phyloP scores from a whole-genome alignment of 2,329 filamentous ascomycete species.

The Amesomyces nigricolor region DNA sequence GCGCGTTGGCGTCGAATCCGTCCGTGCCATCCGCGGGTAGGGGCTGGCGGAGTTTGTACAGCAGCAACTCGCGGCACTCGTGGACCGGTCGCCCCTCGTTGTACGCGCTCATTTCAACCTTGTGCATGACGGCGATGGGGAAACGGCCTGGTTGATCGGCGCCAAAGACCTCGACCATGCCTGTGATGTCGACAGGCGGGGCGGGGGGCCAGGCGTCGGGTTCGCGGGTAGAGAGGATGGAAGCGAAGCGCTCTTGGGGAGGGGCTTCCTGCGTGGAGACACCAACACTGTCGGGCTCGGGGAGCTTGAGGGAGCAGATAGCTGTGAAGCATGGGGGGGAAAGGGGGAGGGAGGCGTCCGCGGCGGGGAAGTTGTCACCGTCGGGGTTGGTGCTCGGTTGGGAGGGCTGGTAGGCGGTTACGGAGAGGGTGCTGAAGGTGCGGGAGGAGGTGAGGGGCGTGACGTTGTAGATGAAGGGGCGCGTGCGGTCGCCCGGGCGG shows the following conservation, averaged over 20 bases:
- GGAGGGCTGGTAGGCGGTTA: conserved; percentile 44
- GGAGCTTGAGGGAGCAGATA: conserved; percentile 47
- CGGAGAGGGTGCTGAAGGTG: conserved; percentile 45
- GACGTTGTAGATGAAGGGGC: conserved; percentile 50
- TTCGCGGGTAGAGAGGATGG: conserved; percentile 35
- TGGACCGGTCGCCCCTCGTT: conserved; percentile 39
- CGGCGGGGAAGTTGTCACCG: conserved; percentile 34
- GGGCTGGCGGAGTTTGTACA: conserved; percentile 45
- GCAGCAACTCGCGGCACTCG: conserved; percentile 43
- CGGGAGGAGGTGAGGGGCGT: conserved; percentile 40
- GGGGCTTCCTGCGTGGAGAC: conserved; percentile 37
- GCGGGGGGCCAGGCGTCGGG: conserved; percentile 41
- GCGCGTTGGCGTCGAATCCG: conserved; percentile 35
- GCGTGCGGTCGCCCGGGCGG: conserved; percentile 40
- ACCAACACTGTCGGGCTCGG: conserved; percentile 32
- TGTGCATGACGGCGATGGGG: conserved; percentile 48
- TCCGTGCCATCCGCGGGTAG: conserved; percentile 32
- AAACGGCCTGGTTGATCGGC: conserved; percentile 39
- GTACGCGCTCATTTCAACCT: conserved; percentile 46
- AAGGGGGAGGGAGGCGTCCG: conserved; percentile 36
- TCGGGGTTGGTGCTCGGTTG: conserved; percentile 33
- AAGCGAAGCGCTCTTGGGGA: conserved; percentile 39
- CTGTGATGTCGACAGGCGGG: conserved; percentile 43
- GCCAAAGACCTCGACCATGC: conserved; percentile 34
- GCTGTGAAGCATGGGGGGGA: conserved; percentile 45